phyloP scores from a whole-genome alignment of 106 monocot genomes.

The Gastrodia elata region DNA sequence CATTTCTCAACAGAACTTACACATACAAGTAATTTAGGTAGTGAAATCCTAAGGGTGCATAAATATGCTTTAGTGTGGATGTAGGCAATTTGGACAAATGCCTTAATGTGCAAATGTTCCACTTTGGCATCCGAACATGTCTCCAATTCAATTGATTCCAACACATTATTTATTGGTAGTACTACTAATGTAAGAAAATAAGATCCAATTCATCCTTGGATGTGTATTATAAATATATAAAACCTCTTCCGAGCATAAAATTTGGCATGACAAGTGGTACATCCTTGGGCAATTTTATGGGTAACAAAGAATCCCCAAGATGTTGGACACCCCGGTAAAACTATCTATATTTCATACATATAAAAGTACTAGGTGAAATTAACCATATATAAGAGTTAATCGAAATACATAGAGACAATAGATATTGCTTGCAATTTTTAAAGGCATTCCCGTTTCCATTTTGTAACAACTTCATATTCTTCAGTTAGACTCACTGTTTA shows the following conservation, averaged over 20 bases:
- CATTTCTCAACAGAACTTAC: too few species aligned
- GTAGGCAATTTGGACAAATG: too few species aligned
- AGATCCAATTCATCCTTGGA: too few species aligned
- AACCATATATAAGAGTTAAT: neutral
- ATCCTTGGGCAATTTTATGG: neutral
- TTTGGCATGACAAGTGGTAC: neutral
- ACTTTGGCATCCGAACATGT: too few species aligned
- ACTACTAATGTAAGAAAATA: too few species aligned
- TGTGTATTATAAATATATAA: neutral
- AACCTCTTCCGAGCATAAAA: neutral
- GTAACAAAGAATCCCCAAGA: neutral
- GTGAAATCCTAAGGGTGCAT: too few species aligned
- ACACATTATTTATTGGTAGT: too few species aligned
- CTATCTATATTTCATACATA: neutral
- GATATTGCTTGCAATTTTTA: neutral
- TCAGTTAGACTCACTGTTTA: neutral
- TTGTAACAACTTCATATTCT: neutral
- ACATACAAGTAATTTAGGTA: too few species aligned
- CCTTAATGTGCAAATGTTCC: too few species aligned
- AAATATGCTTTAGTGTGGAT: too few species aligned
- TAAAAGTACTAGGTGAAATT: neutral
- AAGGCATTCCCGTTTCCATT: conserved; percentile 6
- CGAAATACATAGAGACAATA: neutral
- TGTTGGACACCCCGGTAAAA: neutral
- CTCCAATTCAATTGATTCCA: too few species aligned